A percentile compares a stretch with the other conserved stretches of the same genome.
Evolutionary conservation across 2,329 filamentous ascomycete species (phyloP).

Genomic region (Monilinia laxa): DNA sequence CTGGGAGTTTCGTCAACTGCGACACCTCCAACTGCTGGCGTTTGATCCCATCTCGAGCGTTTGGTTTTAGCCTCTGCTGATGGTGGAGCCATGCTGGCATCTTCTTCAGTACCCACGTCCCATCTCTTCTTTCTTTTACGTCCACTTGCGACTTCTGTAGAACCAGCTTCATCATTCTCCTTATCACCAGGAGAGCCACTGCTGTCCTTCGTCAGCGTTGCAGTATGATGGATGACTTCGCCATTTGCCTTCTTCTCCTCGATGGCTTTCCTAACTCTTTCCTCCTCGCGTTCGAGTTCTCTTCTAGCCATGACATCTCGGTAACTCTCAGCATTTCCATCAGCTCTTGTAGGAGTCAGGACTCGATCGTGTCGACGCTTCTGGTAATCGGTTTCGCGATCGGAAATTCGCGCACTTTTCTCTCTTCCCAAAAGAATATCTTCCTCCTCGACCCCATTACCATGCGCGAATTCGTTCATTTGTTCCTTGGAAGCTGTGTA

Average conservation of each 20-base stretch:
- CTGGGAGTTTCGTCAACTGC: conserved; percentile 60
- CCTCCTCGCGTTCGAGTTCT: conserved; percentile 91
- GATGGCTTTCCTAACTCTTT: conserved; percentile 77
- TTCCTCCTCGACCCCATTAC: conserved; percentile 83
- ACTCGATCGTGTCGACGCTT: conserved; percentile 89
- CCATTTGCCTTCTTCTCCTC: conserved; percentile 65
- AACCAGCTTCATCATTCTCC: conserved; percentile 69
- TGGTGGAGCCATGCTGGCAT: conserved; percentile 49
- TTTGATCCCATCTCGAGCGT: conserved; percentile 85
- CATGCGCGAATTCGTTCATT: conserved; percentile 90
- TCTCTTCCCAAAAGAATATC: conserved; percentile 84
- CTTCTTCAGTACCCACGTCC: conserved; percentile 70
- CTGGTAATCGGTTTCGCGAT: conserved; percentile 96
- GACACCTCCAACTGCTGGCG: conserved; percentile 58
- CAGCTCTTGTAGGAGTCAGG: conserved; percentile 80
- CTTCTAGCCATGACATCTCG: conserved; percentile 86
- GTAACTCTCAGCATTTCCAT: conserved; percentile 80
- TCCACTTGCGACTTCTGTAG: conserved; percentile 61
- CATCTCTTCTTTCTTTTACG: conserved; percentile 93
- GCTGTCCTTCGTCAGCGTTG: conserved; percentile 67
- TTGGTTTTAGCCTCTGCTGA: conserved; percentile 56
- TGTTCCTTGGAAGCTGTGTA: conserved; percentile 92
- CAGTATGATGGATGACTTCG: conserved; percentile 61
- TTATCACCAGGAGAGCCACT: conserved; percentile 55
- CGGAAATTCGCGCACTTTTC: conserved; percentile 85